Percentiles rank a stretch among this genome's conserved stretches.
These are phyloP conservation scores for Rhizopogon vesiculosus DNA, from an alignment of 768 basidiomycete genomes.

Conservation along the genomic window DNA sequence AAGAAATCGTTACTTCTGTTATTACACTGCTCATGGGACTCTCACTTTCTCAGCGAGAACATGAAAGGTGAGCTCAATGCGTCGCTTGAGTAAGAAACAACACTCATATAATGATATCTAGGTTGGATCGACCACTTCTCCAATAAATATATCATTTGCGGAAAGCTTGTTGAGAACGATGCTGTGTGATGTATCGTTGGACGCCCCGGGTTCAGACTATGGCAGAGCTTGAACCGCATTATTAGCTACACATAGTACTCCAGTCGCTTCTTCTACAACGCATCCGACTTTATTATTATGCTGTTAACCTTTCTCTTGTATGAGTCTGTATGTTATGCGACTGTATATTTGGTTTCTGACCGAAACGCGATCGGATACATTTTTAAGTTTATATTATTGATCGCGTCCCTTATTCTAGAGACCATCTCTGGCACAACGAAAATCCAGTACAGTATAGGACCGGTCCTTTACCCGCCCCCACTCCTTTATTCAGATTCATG, in stretches of 20 bases:
- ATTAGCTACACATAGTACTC: not conserved
- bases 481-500: slow-evolving; percentile 2
- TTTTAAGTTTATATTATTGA: not conserved
- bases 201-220: not conserved
- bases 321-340: not conserved
- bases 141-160: slow-evolving; percentile 89
- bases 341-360: not conserved
- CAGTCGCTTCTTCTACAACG: not conserved
- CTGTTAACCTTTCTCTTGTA: not conserved
- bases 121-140: slow-evolving; percentile 95
- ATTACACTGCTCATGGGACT: not conserved
- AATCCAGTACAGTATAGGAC: too few relatives aligned
- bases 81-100: slow-evolving; percentile 1
- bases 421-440: not conserved
- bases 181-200: slow-evolving; percentile 24
- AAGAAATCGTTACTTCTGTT: slow-evolving; percentile 24
- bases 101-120: slow-evolving; percentile 17
- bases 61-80: slow-evolving; percentile 61
- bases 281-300: not conserved
- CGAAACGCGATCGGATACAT: slow-evolving; percentile 7
- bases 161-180: slow-evolving; percentile 81
- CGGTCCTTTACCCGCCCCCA: too few relatives aligned
- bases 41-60: slow-evolving; percentile 60
- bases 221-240: too few relatives aligned
- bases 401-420: not conserved